Evolutionary conservation across 495 filamentous ascomycete species (phyloP).

Genomic region (Penicillium maclennaniae): DNA sequence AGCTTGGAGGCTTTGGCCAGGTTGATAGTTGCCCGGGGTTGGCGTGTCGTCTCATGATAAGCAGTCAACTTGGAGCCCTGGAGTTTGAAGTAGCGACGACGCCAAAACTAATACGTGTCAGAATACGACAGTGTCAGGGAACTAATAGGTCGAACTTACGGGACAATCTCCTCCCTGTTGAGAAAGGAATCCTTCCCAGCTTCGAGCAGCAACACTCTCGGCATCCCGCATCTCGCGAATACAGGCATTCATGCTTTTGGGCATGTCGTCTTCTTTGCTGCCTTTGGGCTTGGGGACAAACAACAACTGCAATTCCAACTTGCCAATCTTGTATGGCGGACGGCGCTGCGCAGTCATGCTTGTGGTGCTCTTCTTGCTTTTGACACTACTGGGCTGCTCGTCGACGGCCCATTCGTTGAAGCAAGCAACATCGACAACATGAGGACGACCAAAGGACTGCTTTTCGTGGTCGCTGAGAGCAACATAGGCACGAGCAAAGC

Average conservation of each 20-base stretch:
- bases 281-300: slow-evolving; percentile 92
- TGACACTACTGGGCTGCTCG: slow-evolving; percentile 72
- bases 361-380: slow-evolving; percentile 75
- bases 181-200: slow-evolving; percentile 83
- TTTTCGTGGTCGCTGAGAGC: slow-evolving; percentile 88
- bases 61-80: slow-evolving; percentile 87
- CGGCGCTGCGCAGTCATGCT: slow-evolving; percentile 58
- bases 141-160: slow-evolving; percentile 55
- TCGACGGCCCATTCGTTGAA: slow-evolving; percentile 99
- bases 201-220: slow-evolving; percentile 65
- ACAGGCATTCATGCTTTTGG: slow-evolving; percentile 95
- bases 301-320: slow-evolving; percentile 85
- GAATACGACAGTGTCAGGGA: neutral
- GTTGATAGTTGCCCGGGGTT: slow-evolving; percentile 95
- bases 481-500: slow-evolving; percentile 89
- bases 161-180: slow-evolving; percentile 98
- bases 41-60: slow-evolving; percentile 91
- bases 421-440: slow-evolving; percentile 81
- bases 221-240: slow-evolving; percentile 89
- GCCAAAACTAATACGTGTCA: slow-evolving; percentile 71
- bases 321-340: slow-evolving; percentile 91
- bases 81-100: slow-evolving; percentile 94
- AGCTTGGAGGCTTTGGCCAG: slow-evolving; percentile 88
- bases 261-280: slow-evolving; percentile 91
- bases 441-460: slow-evolving; percentile 78